A percentile compares a stretch with the other conserved stretches of the same genome.
Evolutionary conservation across 129 eudicot genomes (phyloP).

Genomic region (Arctium lappa): DNA sequence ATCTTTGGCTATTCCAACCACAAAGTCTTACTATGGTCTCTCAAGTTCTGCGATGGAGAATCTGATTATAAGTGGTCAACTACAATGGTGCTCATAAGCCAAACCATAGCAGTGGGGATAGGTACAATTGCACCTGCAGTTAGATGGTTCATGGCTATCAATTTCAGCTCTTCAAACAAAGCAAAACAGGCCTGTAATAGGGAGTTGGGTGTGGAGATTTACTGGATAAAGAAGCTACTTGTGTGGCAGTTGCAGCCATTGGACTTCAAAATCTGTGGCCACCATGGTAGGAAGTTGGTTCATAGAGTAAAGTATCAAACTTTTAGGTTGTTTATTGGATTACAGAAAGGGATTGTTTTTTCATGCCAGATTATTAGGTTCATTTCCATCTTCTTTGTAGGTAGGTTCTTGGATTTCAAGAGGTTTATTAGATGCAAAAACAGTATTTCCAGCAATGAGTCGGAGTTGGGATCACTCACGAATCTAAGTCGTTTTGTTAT

Average conservation of each 20-base stretch:
- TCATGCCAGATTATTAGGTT: slow-evolving; percentile 30
- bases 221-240: slow-evolving; percentile 29
- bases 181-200: neutral
- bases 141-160: slow-evolving; percentile 37
- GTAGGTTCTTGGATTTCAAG: slow-evolving; percentile 1
- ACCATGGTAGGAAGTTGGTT: slow-evolving; percentile 27
- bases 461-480: slow-evolving; percentile 14
- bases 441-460: neutral
- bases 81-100: slow-evolving; percentile 25
- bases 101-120: slow-evolving; percentile 23
- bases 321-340: slow-evolving; percentile 15
- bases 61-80: slow-evolving; percentile 44
- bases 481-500: slow-evolving; percentile 37
- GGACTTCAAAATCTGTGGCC: neutral
- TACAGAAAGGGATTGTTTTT: slow-evolving; percentile 24
- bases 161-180: slow-evolving; percentile 20
- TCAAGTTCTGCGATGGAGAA: slow-evolving; percentile 20
- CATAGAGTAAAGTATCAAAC: slow-evolving; percentile 14
- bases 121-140: slow-evolving; percentile 41
- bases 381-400: slow-evolving; percentile 7
- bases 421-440: neutral
- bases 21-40: neutral
- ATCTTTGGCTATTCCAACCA: neutral
- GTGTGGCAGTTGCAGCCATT: slow-evolving; percentile 38
- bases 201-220: slow-evolving; percentile 30